These are phyloP conservation scores for Ophiosphaerella narmari DNA, from an alignment of 2,329 filamentous ascomycete species.

Conservation along the genomic window DNA sequence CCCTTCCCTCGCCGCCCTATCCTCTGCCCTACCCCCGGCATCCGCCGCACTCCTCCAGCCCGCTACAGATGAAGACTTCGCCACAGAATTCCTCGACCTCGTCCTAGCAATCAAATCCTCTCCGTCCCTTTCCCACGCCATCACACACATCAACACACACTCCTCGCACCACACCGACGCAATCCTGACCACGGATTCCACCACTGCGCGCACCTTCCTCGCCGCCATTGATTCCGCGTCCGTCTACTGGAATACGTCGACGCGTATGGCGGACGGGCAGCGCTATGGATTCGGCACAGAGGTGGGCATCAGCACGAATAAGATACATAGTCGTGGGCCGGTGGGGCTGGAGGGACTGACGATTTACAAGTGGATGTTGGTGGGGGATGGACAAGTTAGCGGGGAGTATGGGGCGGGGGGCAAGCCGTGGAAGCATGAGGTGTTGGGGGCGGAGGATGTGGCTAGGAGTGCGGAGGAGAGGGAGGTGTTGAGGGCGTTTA, in stretches of 20 bases:
- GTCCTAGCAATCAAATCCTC: conserved; percentile 84
- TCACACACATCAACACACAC: conserved; percentile 88
- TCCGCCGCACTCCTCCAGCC: conserved; percentile 61
- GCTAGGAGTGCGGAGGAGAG: conserved; percentile 40
- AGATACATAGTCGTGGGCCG: conserved; percentile 91
- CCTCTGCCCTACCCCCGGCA: conserved; percentile 50
- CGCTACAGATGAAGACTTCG: conserved; percentile 72
- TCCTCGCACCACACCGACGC: conserved; percentile 93
- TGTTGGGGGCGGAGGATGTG: conserved; percentile 44
- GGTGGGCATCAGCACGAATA: conserved; percentile 98
- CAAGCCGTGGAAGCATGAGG: conserved; percentile 62
- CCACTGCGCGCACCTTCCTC: conserved; percentile 80
- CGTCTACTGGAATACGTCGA: conserved; percentile 97
- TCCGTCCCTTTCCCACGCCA: conserved; percentile 65
- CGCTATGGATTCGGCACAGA: conserved; percentile 97
- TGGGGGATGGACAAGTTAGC: conserved; percentile 82
- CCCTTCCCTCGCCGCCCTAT: conserved; percentile 67
- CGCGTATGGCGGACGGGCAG: conserved; percentile 94
- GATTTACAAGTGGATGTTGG: conserved; percentile 95
- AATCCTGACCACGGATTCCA: conserved; percentile 74
- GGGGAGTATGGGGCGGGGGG: conserved; percentile 68
- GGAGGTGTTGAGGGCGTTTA: conserved; percentile 39
- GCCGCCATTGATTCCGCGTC: conserved; percentile 83
- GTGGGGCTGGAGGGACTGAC: conserved; percentile 93
- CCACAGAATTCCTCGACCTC: conserved; percentile 88